Percentiles rank a stretch among this genome's conserved stretches.
Evolutionary conservation across 1,284 basidiomycete species (phyloP).

Genomic region (Leccinum brunneo-olivaceum): DNA sequence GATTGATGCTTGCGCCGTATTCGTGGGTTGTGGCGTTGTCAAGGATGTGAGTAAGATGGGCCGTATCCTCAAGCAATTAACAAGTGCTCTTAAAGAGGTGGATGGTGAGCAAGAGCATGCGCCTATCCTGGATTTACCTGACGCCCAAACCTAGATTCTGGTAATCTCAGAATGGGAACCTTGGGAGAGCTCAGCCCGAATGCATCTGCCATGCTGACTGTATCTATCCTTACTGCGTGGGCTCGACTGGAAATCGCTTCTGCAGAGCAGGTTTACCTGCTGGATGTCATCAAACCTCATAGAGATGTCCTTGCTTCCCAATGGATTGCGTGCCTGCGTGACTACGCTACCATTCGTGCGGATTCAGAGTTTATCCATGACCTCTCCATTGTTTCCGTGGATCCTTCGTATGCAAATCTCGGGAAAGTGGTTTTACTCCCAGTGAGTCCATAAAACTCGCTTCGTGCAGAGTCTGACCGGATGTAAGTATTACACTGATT

Average conservation of each 20-base stretch:
- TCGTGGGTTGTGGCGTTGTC: constrained; percentile 93
- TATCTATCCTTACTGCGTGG: constrained; percentile 94
- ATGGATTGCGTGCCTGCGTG: constrained; percentile 86
- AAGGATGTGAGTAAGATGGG: constrained; percentile 90
- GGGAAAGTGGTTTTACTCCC: constrained; percentile 88
- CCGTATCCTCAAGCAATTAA: constrained; percentile 86
- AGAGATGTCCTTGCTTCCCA: constrained; percentile 67
- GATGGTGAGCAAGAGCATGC: constrained; percentile 47
- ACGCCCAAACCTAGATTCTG: constrained; percentile 51
- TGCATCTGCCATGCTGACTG: constrained; percentile 90
- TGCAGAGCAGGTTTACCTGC: constrained; percentile 69
- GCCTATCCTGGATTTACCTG: constrained; percentile 3
- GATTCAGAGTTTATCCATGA: constrained; percentile 83
- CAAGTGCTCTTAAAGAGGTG: constrained; percentile 83
- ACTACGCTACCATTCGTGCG: constrained; percentile 86
- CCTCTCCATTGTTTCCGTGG: constrained; percentile 60
- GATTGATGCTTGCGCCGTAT: constrained; percentile 90
- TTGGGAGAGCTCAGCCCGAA: constrained; percentile 86
- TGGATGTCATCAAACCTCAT: constrained; percentile 81
- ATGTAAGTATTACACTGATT: constrained; percentile 79
- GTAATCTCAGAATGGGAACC: constrained; percentile 82
- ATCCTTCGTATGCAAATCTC: constrained; percentile 80
- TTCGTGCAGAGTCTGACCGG: constrained; percentile 2
- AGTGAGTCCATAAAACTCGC: constrained; percentile 40
- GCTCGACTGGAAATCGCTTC: constrained; percentile 87